Evolutionary conservation across 1,284 basidiomycete species (phyloP).

Genomic region (Xerocomus nothofagi): DNA sequence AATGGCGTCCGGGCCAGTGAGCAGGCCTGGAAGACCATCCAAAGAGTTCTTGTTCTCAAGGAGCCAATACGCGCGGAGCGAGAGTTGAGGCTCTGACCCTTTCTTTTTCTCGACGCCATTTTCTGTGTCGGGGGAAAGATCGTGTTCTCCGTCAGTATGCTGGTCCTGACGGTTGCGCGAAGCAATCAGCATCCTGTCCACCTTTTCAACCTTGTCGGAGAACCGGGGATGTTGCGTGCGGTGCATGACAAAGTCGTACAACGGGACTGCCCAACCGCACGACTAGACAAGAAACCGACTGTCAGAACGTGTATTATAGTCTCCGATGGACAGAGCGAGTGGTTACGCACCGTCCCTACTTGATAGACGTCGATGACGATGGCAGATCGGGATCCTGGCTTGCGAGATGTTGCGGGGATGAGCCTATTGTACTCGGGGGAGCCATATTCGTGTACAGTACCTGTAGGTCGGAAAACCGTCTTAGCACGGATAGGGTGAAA

Average conservation of each 20-base stretch:
- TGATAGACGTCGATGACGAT: slow-evolving; percentile 49
- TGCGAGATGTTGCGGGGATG: slow-evolving; percentile 43
- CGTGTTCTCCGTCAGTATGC: too few relatives aligned
- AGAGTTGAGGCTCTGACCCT: slow-evolving; percentile 25
- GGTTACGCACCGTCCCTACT: slow-evolving; percentile 48
- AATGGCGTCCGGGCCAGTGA: slow-evolving; percentile 26
- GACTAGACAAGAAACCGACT: slow-evolving; percentile 40
- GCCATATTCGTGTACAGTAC: slow-evolving; percentile 52
- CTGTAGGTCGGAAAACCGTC: slow-evolving; percentile 25
- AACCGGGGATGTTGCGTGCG: slow-evolving; percentile 41
- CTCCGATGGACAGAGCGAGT: not conserved
- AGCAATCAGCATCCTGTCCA: slow-evolving; percentile 18
- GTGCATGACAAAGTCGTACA: slow-evolving; percentile 47
- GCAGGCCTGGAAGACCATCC: slow-evolving; percentile 49
- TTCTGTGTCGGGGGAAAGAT: not conserved
- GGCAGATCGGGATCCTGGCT: slow-evolving; percentile 51
- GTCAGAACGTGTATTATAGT: too few relatives aligned
- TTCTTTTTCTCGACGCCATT: not conserved
- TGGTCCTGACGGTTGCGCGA: not conserved
- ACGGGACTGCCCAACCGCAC: slow-evolving; percentile 54
- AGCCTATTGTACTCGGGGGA: slow-evolving; percentile 36
- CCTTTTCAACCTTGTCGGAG: slow-evolving; percentile 30
- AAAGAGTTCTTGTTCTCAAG: slow-evolving; percentile 45
- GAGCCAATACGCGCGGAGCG: slow-evolving; percentile 48
- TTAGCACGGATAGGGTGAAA: not conserved